These are phyloP conservation scores for Dispira simplex DNA, from an alignment of 192 early-diverging fungal genomes.

Conservation along the genomic window DNA sequence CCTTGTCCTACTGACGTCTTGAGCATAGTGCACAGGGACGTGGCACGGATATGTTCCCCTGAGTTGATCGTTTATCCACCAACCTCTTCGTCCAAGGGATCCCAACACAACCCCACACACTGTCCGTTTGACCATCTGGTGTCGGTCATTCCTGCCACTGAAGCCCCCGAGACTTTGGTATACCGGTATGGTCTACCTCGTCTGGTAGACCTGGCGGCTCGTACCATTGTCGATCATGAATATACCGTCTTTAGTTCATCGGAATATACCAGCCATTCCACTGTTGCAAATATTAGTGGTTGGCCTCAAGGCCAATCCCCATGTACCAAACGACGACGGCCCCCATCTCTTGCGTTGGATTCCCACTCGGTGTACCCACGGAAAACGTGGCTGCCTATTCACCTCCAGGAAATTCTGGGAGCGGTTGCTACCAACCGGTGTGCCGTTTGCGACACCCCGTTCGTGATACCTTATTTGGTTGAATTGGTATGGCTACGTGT, in stretches of 20 bases:
- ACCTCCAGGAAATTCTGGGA: conserved; percentile 19
- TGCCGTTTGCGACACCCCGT: conserved; percentile 20
- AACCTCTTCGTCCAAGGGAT: no score
- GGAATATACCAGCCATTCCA: no score
- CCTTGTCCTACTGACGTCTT: no score
- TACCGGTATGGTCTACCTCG: conserved; percentile 17
- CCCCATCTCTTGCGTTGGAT: conserved; percentile 16
- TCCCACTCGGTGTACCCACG: no score
- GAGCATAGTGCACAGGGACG: no score
- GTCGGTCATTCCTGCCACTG: no score
- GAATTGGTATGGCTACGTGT: conserved; percentile 18
- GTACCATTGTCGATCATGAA: conserved; percentile 15
- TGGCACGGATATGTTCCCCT: no score
- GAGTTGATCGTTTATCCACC: no score
- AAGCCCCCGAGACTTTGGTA: conserved; percentile 11
- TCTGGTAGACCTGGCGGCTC: conserved; percentile 24
- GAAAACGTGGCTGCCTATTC: conserved; percentile 14
- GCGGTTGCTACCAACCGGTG: conserved; percentile 20
- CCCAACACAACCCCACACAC: no score
- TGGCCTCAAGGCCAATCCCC: conserved; percentile 15
- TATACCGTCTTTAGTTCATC: conserved; percentile 12
- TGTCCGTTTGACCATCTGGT: no score
- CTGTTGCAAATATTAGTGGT: conserved; percentile 20
- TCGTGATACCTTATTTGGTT: conserved; percentile 17
- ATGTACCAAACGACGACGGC: conserved; percentile 19